A percentile compares a stretch with the other conserved stretches of the same genome.
Evolutionary conservation across 306 rosid species (phyloP).

Genomic region (Prosopis cineraria): DNA sequence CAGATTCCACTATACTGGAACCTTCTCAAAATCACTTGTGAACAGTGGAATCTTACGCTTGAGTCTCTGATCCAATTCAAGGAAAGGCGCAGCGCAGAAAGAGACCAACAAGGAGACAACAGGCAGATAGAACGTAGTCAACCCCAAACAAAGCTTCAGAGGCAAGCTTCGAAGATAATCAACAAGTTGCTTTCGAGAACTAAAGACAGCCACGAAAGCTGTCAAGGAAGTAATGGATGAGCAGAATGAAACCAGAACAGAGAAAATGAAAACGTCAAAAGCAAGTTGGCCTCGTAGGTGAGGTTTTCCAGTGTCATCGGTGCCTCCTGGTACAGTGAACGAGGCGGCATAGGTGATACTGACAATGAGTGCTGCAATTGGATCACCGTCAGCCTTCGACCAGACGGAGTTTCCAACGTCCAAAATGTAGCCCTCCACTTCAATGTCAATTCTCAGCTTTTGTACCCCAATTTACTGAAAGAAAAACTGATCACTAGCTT

Average conservation of each 20-base stretch:
- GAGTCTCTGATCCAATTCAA: background rate
- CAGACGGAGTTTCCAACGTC: too few species aligned
- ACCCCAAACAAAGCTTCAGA: background rate
- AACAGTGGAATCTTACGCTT: background rate
- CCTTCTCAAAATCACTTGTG: constrained; percentile 12
- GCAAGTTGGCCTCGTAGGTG: background rate
- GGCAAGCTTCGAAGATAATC: background rate
- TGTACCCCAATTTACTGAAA: too few species aligned
- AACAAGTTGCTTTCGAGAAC: constrained; percentile 15
- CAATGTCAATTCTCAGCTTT: too few species aligned
- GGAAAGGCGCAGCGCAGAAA: background rate
- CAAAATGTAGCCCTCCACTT: too few species aligned
- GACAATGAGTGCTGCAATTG: background rate
- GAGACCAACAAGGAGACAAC: background rate
- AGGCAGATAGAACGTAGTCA: background rate
- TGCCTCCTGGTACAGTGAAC: background rate
- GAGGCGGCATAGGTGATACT: background rate
- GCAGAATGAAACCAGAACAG: background rate
- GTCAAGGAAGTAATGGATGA: background rate
- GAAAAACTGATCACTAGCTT: too few species aligned
- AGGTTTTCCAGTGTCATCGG: background rate
- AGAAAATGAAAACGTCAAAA: background rate
- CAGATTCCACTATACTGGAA: constrained; percentile 47
- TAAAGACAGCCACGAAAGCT: background rate
- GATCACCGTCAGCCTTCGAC: too few species aligned